Evolutionary conservation across 2,329 filamentous ascomycete species (phyloP), one percentile per base, ranked within the genome.

Genomic region (Achaetomium macrosporum): DNA sequence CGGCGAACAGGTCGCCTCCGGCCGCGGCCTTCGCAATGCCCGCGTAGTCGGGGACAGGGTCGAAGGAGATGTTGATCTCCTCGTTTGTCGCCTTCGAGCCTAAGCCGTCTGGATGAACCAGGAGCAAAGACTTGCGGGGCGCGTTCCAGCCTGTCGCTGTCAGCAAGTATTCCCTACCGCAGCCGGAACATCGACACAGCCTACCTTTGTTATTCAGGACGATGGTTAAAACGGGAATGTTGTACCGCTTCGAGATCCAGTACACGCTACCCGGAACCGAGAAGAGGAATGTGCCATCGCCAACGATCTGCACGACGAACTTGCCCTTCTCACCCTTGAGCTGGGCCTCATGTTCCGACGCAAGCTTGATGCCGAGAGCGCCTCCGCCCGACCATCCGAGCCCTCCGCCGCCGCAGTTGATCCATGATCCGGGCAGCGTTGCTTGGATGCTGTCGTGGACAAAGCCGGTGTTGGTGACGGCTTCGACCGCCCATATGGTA

Each of bases 401-500:
- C 0, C 76, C 76, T 17, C 75, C 76, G 48, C 73, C 75, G 50
- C 76, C 76, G 56, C 76, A 78, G 67, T 78, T 78, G 66, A 78
- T 73, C 71, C 75, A 76, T 47, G 69, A 71, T 0, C 75, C 74
- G 0, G 76, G 74, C 8, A 79, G 60, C 2, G 78, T 82, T 4
- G 81, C 78, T 61, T 79, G 80, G 5, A 90, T 68, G 61, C 87
- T 84, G 59, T 90, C 84, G 37, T 84, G 77, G 3, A 89, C 83
- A 41, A 82, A 78, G 1, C 65, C 66, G 0, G 84, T 83, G 58
- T 85, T 81, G 0, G 87, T 90, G 1, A 91, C 87, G 0, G 87
- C 82, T 69, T 91, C 87, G 51, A 90, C 73, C 2, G 82, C 82
- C 76, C 80, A 90, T 60, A 90, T 86, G 0, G 87, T 85, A 64